These are phyloP conservation scores for Ramaria rubella DNA, from an alignment of 768 basidiomycete genomes.

Conservation along the genomic window DNA sequence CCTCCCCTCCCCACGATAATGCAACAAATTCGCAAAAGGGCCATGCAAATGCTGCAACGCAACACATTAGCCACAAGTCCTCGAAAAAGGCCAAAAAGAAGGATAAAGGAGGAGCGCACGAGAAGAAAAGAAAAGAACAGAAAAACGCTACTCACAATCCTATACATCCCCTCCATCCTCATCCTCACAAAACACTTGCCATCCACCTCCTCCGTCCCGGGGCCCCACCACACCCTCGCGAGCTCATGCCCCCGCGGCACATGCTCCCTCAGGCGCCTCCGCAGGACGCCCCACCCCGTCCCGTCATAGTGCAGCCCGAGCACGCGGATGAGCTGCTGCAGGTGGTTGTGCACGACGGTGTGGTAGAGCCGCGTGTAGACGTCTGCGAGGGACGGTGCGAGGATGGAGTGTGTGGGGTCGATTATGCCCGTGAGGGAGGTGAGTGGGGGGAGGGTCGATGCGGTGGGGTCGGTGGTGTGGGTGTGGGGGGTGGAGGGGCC, in stretches of 20 bases:
- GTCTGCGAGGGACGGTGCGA: conserved; percentile 44
- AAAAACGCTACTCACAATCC: conserved; percentile 35
- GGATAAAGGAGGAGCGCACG: conserved; percentile 12
- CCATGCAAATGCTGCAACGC: conserved; percentile 42
- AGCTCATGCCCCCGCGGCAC: conserved; percentile 44
- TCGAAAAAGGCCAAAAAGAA: neutral
- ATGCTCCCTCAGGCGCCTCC: conserved; percentile 35
- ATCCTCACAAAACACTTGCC: conserved; percentile 55
- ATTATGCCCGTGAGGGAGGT: conserved; percentile 7
- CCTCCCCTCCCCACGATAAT: conserved; percentile 31
- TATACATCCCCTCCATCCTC: conserved; percentile 50
- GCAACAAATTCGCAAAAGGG: conserved; percentile 50
- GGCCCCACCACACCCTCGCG: conserved; percentile 44
- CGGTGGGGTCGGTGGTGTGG: too few relatives aligned
- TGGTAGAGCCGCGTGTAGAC: conserved; percentile 55
- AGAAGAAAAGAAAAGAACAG: neutral
- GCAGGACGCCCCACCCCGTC: conserved; percentile 45
- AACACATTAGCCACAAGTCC: neutral
- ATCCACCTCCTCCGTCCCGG: conserved; percentile 40
- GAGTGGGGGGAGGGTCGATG: too few relatives aligned
- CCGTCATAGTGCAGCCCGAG: conserved; percentile 52
- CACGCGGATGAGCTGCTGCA: conserved; percentile 53
- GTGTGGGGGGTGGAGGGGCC: neutral
- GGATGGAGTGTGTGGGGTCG: conserved; percentile 30
- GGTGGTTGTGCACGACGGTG: conserved; percentile 51